phyloP scores from a whole-genome alignment of 345 rosid species.

The Orychophragmus violaceus region DNA sequence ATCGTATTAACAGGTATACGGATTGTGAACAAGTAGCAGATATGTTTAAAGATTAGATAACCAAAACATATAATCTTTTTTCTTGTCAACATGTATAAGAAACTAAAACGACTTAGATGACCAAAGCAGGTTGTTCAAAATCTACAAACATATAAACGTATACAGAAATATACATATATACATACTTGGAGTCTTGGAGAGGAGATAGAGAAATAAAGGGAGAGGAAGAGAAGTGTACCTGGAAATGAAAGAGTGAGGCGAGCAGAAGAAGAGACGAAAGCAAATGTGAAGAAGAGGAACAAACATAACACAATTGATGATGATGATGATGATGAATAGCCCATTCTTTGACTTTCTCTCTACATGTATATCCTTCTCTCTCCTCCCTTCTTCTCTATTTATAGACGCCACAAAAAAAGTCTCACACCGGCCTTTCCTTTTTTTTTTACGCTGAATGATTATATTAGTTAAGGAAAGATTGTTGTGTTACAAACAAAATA shows the following conservation, averaged over 20 bases:
- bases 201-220: not conserved
- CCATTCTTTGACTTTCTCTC: conserved; percentile 28
- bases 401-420: conserved; percentile 3
- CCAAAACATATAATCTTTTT: too few relatives aligned
- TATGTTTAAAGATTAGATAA: not conserved
- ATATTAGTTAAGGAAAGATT: too few relatives aligned
- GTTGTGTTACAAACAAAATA: too few relatives aligned
- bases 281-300: conserved; percentile 24
- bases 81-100: too few relatives aligned
- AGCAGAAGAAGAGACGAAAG: conserved; percentile 36
- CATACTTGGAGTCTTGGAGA: not conserved
- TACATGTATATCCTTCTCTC: not conserved
- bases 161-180: not conserved
- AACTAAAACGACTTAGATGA: too few relatives aligned
- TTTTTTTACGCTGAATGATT: too few relatives aligned
- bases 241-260: conserved; percentile 32
- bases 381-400: not conserved
- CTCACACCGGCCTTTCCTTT: conserved; percentile 2
- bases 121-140: too few relatives aligned
- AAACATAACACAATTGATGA: conserved; percentile 27
- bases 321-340: conserved; percentile 20
- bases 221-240: conserved; percentile 26
- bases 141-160: not conserved
- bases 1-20: not conserved
- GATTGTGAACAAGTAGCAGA: not conserved